These are phyloP conservation scores for Hypomyces rosellus DNA, from an alignment of 2,329 filamentous ascomycete genomes.

Conservation along the genomic window DNA sequence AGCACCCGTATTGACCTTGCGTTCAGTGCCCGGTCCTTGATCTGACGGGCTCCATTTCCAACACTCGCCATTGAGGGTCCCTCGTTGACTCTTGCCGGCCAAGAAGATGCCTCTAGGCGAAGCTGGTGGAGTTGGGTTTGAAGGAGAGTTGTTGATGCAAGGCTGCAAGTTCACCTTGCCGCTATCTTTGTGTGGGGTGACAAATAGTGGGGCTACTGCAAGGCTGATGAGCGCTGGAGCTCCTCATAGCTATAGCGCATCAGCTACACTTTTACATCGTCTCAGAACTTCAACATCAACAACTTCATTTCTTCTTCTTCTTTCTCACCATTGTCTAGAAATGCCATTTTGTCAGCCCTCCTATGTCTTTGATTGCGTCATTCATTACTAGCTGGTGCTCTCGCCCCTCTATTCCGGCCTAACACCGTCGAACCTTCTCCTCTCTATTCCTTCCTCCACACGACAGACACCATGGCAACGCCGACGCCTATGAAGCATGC, in stretches of 20 bases:
- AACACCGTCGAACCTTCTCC: not conserved
- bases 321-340: not conserved
- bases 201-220: not conserved
- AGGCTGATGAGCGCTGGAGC: not conserved
- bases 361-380: conserved; percentile 5
- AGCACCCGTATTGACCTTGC: conserved; percentile 42
- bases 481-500: conserved; percentile 45
- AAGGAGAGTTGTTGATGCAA: no score
- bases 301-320: not conserved
- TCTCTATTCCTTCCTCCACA: conserved; percentile 1
- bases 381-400: not conserved
- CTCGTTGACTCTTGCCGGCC: not conserved
- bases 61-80: conserved; percentile 11
- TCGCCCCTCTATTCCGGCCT: conserved; percentile 2
- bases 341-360: not conserved
- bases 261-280: no score
- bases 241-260: no score
- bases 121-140: no score
- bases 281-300: not conserved
- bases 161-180: no score
- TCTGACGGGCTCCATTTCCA: conserved; percentile 8
- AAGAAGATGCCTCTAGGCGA: not conserved
- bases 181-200: not conserved
- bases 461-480: conserved; percentile 36
- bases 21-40: conserved; percentile 14